Conservation (phyloP, 305 asterid species). For the Fraxinus platypoda region DNA sequence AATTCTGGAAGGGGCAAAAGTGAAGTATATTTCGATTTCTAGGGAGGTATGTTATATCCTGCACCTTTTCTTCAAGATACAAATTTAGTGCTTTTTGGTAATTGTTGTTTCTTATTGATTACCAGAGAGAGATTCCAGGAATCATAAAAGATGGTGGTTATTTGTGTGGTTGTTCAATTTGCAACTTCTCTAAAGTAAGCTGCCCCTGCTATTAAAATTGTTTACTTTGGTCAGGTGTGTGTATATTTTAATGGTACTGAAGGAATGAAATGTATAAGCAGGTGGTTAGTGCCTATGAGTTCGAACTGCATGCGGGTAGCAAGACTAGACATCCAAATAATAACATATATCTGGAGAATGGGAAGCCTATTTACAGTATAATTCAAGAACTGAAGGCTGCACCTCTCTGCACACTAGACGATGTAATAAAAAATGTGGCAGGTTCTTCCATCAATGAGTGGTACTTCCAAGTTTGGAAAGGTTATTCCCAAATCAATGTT, state of each 20-base stretch:
- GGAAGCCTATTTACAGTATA: slow-evolving; percentile 77
- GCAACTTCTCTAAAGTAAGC: slow-evolving; percentile 72
- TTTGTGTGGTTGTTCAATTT: slow-evolving; percentile 64
- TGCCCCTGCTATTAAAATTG: slow-evolving; percentile 15
- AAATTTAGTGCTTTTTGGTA: background rate
- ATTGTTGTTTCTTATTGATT: slow-evolving; percentile 1
- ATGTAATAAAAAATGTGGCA: slow-evolving; percentile 63
- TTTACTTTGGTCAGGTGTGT: slow-evolving; percentile 1
- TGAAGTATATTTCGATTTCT: slow-evolving; percentile 63
- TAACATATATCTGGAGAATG: slow-evolving; percentile 94
- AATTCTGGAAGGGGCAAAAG: slow-evolving; percentile 87
- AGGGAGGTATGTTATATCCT: slow-evolving; percentile 46
- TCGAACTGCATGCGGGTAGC: slow-evolving; percentile 86
- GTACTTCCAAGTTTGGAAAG: slow-evolving; percentile 74
- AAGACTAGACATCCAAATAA: slow-evolving; percentile 91
- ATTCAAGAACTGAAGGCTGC: slow-evolving; percentile 75
- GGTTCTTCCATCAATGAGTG: slow-evolving; percentile 88
- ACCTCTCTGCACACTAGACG: slow-evolving; percentile 60
- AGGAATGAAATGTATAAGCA: slow-evolving; percentile 30
- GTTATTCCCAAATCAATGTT: slow-evolving; percentile 34
- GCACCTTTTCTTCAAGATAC: background rate
- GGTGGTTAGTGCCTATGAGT: slow-evolving; percentile 89
- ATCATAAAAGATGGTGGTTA: slow-evolving; percentile 70
- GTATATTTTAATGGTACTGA: slow-evolving; percentile 10
- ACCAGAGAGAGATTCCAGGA: slow-evolving; percentile 78